A percentile compares a stretch with the other conserved stretches of the same genome.
phyloP scores from a whole-genome alignment of 129 eudicot genomes.

The Gnaphalium uliginosum region DNA sequence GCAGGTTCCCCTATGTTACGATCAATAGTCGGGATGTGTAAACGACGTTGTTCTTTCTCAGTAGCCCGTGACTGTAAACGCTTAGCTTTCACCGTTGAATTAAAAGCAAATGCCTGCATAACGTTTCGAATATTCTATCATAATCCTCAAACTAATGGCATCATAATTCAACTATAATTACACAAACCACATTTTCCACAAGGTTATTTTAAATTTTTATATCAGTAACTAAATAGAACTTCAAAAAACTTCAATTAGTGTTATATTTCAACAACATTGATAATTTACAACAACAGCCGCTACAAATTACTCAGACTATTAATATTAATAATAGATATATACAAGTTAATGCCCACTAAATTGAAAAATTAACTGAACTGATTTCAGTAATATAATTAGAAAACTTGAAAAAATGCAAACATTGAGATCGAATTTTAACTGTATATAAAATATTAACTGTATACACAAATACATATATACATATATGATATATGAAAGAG shows the following conservation, averaged over 20 bases:
- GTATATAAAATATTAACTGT: no score
- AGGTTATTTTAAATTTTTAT: background rate
- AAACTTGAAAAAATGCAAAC: no score
- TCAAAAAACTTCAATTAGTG: background rate
- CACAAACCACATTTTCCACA: background rate
- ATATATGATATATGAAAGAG: background rate
- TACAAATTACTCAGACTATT: background rate
- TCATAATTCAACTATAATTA: background rate
- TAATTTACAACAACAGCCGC: background rate
- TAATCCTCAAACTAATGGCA: background rate
- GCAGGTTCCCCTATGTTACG: slow-evolving; percentile 80
- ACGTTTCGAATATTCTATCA: background rate
- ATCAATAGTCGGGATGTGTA: slow-evolving; percentile 79
- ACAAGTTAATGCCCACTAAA: no score
- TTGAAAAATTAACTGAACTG: no score
- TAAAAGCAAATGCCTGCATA: slow-evolving; percentile 85
- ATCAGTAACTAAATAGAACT: background rate
- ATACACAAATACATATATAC: no score
- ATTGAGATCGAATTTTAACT: no score
- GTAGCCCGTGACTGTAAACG: slow-evolving; percentile 70
- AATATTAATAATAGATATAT: background rate
- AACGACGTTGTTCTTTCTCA: slow-evolving; percentile 92
- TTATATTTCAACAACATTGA: background rate
- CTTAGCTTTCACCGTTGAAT: slow-evolving; percentile 83
- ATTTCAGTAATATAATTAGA: no score